A percentile compares a stretch with the other conserved stretches of the same genome.
Evolutionary conservation across 441 rosid species (phyloP).

Genomic region (Aquilaria agallochum): DNA sequence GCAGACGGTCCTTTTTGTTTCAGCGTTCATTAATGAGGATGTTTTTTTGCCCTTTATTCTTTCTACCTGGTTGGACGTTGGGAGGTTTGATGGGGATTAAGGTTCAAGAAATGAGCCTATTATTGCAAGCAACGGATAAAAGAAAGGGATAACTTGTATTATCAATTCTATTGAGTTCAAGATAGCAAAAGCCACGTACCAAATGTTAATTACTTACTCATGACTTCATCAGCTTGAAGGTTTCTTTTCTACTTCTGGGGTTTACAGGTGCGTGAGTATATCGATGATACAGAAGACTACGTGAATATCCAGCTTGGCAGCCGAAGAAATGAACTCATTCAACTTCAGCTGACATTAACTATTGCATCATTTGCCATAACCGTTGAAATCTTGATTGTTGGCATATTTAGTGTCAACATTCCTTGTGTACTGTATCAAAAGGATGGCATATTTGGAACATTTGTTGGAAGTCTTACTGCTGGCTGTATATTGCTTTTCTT

Average conservation of each 20-base stretch:
- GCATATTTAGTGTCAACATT: constrained; percentile 86
- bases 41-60: too few species aligned
- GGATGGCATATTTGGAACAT: constrained; percentile 42
- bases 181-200: too few species aligned
- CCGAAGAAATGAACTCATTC: constrained; percentile 92
- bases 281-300: constrained; percentile 95
- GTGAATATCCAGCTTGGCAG: constrained; percentile 91
- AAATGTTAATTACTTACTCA: too few species aligned
- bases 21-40: too few species aligned
- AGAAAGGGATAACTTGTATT: too few species aligned
- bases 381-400: constrained; percentile 65
- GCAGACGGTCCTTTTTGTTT: too few species aligned
- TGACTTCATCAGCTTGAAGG: constrained; percentile 3
- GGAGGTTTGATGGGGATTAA: too few species aligned
- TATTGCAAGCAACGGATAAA: too few species aligned
- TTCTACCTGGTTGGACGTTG: too few species aligned
- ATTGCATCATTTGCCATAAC: constrained; percentile 82
- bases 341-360: constrained; percentile 79
- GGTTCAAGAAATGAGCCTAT: too few species aligned
- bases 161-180: too few species aligned
- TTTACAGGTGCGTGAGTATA: constrained; percentile 83
- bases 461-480: constrained; percentile 47
- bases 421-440: constrained; percentile 40
- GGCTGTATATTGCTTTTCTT: constrained; percentile 59
- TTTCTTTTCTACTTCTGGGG: background rate